phyloP scores from a whole-genome alignment of 352 stramenopile species.

The Globisporangium radiosum region DNA sequence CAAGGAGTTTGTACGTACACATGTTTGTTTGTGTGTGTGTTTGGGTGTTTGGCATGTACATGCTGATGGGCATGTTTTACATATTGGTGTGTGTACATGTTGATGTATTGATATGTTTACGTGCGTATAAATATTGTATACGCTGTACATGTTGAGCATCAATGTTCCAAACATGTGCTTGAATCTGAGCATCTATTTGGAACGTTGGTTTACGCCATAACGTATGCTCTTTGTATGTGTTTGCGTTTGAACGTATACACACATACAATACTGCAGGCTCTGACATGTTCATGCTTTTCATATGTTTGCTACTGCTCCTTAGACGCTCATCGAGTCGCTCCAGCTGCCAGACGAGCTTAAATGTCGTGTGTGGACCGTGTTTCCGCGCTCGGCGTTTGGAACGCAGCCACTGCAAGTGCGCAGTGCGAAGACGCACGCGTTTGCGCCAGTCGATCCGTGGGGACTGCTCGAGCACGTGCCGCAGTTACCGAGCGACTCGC shows the following conservation, averaged over 20 bases:
- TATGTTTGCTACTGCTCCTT: constrained; percentile 1
- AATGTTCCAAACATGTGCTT: too few relatives aligned
- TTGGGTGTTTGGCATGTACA: not conserved
- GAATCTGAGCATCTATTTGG: too few relatives aligned
- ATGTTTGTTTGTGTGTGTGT: not conserved
- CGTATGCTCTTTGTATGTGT: too few relatives aligned
- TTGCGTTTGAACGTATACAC: too few relatives aligned
- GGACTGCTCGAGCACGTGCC: constrained; percentile 64
- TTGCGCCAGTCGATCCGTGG: constrained; percentile 67
- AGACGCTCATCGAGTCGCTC: constrained; percentile 70
- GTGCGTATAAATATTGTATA: too few relatives aligned
- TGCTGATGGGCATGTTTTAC: too few relatives aligned
- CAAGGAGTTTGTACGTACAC: constrained; percentile 65
- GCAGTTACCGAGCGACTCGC: constrained; percentile 56
- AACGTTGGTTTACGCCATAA: too few relatives aligned
- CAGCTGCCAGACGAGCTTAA: constrained; percentile 52
- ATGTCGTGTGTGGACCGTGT: constrained; percentile 57
- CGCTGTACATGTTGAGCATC: too few relatives aligned
- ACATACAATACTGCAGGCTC: too few relatives aligned
- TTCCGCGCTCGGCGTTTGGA: constrained; percentile 43
- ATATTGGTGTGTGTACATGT: not conserved
- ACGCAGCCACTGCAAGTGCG: constrained; percentile 21
- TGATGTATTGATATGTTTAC: not conserved
- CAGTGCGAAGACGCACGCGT: constrained; percentile 13
- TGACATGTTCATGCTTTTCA: constrained; percentile 3